Conservation (phyloP, 2,329 filamentous ascomycete genomes). For the Phyllosticta ampelicida region DNA sequence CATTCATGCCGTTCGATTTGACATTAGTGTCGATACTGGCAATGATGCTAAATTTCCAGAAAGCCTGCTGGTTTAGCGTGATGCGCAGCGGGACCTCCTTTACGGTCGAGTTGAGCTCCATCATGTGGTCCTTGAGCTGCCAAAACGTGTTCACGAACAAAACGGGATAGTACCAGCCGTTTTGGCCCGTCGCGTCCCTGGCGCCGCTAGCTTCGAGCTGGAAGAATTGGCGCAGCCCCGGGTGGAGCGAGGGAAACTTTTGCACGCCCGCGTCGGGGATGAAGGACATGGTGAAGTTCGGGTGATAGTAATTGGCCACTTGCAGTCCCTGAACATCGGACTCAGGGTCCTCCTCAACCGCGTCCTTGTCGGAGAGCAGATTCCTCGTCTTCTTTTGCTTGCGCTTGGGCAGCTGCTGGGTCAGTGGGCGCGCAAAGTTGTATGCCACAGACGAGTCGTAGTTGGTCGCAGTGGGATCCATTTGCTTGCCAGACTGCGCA, state of each 20-base stretch:
- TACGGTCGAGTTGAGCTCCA: constrained; percentile 79
- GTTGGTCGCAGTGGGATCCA: constrained; percentile 62
- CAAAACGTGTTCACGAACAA: constrained; percentile 94
- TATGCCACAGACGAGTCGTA: constrained; percentile 71
- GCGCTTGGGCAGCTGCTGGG: constrained; percentile 84
- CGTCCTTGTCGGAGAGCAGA: constrained; percentile 48
- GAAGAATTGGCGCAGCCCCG: constrained; percentile 66
- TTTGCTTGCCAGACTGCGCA: constrained; percentile 59
- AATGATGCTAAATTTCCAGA: constrained; percentile 86
- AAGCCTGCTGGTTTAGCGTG: constrained; percentile 65
- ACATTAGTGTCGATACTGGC: constrained; percentile 77
- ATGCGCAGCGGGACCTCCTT: constrained; percentile 72
- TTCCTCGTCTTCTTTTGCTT: constrained; percentile 81
- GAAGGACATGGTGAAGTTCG: constrained; percentile 83
- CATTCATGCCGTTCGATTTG: constrained; percentile 69
- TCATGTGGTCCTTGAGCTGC: constrained; percentile 90
- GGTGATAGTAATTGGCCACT: constrained; percentile 82
- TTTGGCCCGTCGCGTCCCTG: constrained; percentile 71
- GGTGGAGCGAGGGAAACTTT: constrained; percentile 55
- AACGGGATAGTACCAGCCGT: constrained; percentile 89
- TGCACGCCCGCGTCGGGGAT: constrained; percentile 68
- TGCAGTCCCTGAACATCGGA: constrained; percentile 47
- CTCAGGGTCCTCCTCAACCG: constrained; percentile 40
- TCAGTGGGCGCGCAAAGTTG: constrained; percentile 75
- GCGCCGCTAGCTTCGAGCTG: constrained; percentile 70